Percentiles rank a stretch among this genome's conserved stretches.
phyloP scores from a whole-genome alignment of 768 basidiomycete genomes.

The Hirschioporus abietinus region DNA sequence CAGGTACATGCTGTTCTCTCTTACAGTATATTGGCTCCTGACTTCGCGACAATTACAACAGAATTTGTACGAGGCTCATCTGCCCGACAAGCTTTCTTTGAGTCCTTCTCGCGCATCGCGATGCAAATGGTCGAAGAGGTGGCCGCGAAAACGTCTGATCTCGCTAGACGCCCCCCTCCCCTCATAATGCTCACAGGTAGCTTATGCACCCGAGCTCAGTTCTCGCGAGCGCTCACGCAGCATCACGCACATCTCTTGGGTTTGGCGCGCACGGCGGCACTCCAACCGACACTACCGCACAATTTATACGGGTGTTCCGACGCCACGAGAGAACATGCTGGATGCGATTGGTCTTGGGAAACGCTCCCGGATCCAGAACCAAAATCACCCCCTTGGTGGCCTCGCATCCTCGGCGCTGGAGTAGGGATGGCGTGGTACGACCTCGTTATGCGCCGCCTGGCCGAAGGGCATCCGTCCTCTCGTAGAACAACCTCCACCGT shows the following conservation, averaged over 20 bases:
- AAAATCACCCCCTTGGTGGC: slow-evolving; percentile 20
- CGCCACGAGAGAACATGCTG: slow-evolving; percentile 6
- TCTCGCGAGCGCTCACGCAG: slow-evolving; percentile 46
- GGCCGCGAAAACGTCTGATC: slow-evolving; percentile 10
- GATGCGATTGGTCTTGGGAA: background rate
- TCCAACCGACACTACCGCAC: slow-evolving; percentile 55
- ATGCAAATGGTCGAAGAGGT: slow-evolving; percentile 36
- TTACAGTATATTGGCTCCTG: background rate
- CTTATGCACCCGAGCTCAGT: slow-evolving; percentile 51
- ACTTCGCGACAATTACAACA: slow-evolving; percentile 2
- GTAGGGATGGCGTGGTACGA: slow-evolving; percentile 62
- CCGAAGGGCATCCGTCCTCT: slow-evolving; percentile 18
- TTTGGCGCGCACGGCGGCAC: slow-evolving; percentile 61
- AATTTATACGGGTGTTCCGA: slow-evolving; percentile 21
- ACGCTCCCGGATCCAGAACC: slow-evolving; percentile 27
- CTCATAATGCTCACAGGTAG: slow-evolving; percentile 80
- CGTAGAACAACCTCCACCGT: background rate
- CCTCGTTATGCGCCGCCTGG: slow-evolving; percentile 49
- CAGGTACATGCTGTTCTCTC: slow-evolving; percentile 38
- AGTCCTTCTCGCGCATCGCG: slow-evolving; percentile 57
- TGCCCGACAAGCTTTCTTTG: slow-evolving; percentile 67
- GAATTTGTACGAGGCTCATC: slow-evolving; percentile 27
- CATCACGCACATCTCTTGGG: slow-evolving; percentile 72
- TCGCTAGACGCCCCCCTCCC: slow-evolving; percentile 31
- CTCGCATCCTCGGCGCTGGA: slow-evolving; percentile 64